phyloP scores from a whole-genome alignment of 2,329 filamentous ascomycete genomes.

The Akanthomyces uredinophilus region DNA sequence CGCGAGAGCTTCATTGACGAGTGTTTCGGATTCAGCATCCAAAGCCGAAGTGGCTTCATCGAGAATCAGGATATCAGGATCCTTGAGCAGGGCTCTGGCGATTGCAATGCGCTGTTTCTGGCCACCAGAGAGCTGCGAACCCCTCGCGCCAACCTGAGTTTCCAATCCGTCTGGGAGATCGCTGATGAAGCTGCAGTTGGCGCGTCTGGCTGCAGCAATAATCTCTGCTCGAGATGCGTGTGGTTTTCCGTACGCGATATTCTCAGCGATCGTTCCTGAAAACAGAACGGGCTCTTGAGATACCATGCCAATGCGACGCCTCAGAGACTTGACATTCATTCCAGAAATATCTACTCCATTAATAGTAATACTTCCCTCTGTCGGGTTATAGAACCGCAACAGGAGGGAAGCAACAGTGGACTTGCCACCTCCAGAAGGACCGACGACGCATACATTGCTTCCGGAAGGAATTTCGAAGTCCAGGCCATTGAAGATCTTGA shows the following conservation, averaged over 20 bases:
- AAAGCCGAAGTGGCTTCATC: constrained; percentile 95
- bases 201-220: constrained; percentile 77
- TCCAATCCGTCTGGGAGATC: constrained; percentile 96
- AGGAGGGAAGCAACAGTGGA: constrained; percentile 91
- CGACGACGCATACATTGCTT: constrained; percentile 92
- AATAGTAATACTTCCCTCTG: constrained; percentile 70
- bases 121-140: constrained; percentile 88
- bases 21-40: constrained; percentile 92
- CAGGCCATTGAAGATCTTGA: constrained; percentile 83
- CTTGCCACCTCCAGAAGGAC: constrained; percentile 92
- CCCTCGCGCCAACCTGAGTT: constrained; percentile 85
- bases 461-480: constrained; percentile 89
- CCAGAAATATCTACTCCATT: constrained; percentile 75
- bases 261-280: constrained; percentile 78
- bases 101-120: constrained; percentile 99
- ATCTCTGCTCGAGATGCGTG: constrained; percentile 74
- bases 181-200: constrained; percentile 94
- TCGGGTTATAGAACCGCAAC: constrained; percentile 85
- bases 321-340: constrained; percentile 90
- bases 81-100: constrained; percentile 86
- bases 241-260: constrained; percentile 87
- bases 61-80: constrained; percentile 93
- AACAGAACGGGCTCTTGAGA: constrained; percentile 93
- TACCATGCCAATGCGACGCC: constrained; percentile 90
- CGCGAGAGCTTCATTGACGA: constrained; percentile 86